Base-by-base conservation (phyloP, 2,329 filamentous ascomycete species). In the Sarocladiaceae sp. region DNA sequence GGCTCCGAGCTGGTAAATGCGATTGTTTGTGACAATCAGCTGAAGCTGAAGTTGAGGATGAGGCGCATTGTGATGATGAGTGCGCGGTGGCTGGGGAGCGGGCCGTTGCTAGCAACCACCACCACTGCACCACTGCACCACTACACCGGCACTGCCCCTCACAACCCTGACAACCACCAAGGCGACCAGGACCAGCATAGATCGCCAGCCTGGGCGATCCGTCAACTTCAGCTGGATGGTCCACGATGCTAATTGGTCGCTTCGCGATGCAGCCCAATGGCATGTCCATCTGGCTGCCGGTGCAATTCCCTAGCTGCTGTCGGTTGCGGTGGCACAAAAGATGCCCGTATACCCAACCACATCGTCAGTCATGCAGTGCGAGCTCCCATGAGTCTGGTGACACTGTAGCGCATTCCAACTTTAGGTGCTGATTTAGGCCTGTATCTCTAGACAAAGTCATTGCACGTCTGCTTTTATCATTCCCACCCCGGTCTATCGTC, bases 1-100 rank as follows among this genome's bases (percentile, higher is more conserved):
- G 6, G 23, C 20, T 5, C 5, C 16, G 10, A 15, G 15, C 19
- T 18, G 5, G 13, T 18, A 6, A 15, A 16, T 27, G 37, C n/a
- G 16, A 11, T 41, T 21, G 16, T 41, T 27, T 41, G 37, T n/a
- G 24, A 21, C n/a, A 9, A 13, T 11, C 10, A 12, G 9, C 10
- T 35, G 33, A 35, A 15, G 33, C 21, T 13, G 10, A 18, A 35
- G 33, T 19, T 35, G 33, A 35, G 33, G 33, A 35, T 20, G 18
- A 35, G 33, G 33, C 21, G 11, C 5, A 12, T 19, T 39, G 20
- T 24, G 34, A 19, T 16, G 13, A 18, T 10, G 10, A n/a, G 15
- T 15, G 26, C 29, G 37, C 26, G 37, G 37, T 41, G 37, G 37
- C 37, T 41, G 37, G 37, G 37, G n/a, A n/a, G 37, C 37, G 37